Evolutionary conservation across 176 grass and related monocot genomes (phyloP), one percentile per base, ranked within the genome.

Genomic region (Ananas comosus): DNA sequence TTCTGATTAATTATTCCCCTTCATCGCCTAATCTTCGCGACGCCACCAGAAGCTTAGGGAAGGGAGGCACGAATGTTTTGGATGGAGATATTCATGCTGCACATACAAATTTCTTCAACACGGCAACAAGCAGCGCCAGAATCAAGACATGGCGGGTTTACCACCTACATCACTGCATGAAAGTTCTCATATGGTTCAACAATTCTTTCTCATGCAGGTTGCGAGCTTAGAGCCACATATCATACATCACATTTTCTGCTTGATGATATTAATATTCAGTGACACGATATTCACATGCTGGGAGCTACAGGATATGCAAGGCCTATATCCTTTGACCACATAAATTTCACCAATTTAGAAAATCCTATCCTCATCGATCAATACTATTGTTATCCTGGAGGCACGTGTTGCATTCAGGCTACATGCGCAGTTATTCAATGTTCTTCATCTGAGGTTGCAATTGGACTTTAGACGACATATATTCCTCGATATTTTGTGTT

Each of bases 131-230:
- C 49, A 87, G 91, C 23, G 80, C 77, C 21, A 78, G 87, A 74
- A 95, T 95, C 59, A 90, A 95, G 82, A 82, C 87, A 51, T 90
- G 81, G 87, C 81, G 84, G 83, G 91, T 95, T 64, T 54, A 47
- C 3, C 65, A 74, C n/a, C 8, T 65, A 13, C 5, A 10, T 70
- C 17, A 21, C 47, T 10, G 47, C 42, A 28, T 57, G 29, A 33
- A 33, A 33, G 3, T 33, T 33, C 29, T 33, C 2, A 4, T 33
- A 33, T 33, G 29, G 29, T 33, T 33, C 29, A 33, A 33, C 29
- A 33, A 33, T 33, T 33, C 29, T 4, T 33, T 33, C 29, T 33
- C 29, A 33, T 33, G 29, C 29, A 33, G 3, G 29, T 4, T 33
- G 29, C 3, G 29, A 4, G 29, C 29, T 33, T 33, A 33, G 29